Percentiles rank a stretch among this genome's conserved stretches.
phyloP scores from a whole-genome alignment of 176 grass and related monocot genomes.

The Chrysopogon serrulatus region DNA sequence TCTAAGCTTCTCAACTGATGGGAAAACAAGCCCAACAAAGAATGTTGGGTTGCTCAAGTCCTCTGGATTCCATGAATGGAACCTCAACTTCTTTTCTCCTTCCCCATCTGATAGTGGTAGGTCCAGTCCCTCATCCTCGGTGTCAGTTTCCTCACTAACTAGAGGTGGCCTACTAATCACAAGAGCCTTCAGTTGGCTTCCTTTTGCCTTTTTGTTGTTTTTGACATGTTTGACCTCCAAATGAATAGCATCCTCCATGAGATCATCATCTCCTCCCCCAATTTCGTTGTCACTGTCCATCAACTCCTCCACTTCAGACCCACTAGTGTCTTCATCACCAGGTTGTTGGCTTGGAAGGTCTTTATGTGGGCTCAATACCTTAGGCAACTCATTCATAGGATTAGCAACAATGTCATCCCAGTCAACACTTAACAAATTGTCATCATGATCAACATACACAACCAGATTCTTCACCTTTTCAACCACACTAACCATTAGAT shows the following conservation, averaged over 20 bases:
- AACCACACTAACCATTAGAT: not conserved
- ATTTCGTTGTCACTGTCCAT: not conserved
- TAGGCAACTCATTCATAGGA: not conserved
- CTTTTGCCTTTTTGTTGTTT: not conserved
- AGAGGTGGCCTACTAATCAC: too few species aligned
- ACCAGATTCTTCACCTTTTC: not conserved
- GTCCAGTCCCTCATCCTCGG: too few species aligned
- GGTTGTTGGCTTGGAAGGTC: not conserved
- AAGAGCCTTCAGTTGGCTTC: too few species aligned
- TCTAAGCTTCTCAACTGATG: not conserved
- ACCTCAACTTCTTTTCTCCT: not conserved
- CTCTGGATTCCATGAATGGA: not conserved
- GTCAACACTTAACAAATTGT: not conserved
- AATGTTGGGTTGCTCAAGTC: not conserved
- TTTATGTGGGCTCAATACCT: not conserved
- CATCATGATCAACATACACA: not conserved
- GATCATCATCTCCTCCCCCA: not conserved
- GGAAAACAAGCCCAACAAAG: not conserved
- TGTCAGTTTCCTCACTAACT: too few species aligned
- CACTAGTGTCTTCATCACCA: rapidly evolving
- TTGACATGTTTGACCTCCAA: too few species aligned
- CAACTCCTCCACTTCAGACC: not conserved
- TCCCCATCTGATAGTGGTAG: too few species aligned
- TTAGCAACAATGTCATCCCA: too few species aligned
- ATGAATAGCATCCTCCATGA: not conserved